phyloP scores from a whole-genome alignment of 352 stramenopile genomes.

The Phytophthora citrophthora region DNA sequence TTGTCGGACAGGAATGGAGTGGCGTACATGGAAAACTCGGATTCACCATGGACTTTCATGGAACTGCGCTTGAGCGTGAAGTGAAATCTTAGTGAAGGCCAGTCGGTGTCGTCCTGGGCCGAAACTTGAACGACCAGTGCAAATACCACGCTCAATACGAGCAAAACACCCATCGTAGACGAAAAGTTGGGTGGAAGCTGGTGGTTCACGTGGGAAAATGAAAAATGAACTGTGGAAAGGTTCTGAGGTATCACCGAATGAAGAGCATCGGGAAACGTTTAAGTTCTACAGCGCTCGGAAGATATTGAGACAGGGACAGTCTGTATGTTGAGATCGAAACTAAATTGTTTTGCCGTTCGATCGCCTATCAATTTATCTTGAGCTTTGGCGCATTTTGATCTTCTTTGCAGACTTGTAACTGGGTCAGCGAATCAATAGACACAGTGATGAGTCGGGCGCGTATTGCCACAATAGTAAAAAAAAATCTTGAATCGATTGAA shows the following conservation, averaged over 20 bases:
- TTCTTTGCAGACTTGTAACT: not conserved
- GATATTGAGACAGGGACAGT: no score
- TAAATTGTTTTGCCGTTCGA: slow-evolving; percentile 3
- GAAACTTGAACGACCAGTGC: not conserved
- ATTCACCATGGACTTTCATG: slow-evolving; percentile 37
- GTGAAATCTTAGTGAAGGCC: slow-evolving; percentile 32
- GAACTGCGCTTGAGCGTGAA: slow-evolving; percentile 41
- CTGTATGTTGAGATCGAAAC: not conserved
- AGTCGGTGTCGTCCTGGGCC: not conserved
- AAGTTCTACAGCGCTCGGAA: no score
- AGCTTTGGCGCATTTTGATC: slow-evolving; percentile 5
- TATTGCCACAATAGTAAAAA: slow-evolving; percentile 23
- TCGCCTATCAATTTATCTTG: slow-evolving; percentile 2
- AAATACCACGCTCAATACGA: not conserved
- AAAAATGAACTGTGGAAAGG: not conserved
- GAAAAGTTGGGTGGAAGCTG: not conserved
- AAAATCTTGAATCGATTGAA: slow-evolving; percentile 12
- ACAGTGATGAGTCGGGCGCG: not conserved
- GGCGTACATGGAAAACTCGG: slow-evolving; percentile 37
- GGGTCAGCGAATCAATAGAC: not conserved
- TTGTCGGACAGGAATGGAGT: slow-evolving; percentile 21
- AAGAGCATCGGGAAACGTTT: not conserved
- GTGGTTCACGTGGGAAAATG: not conserved
- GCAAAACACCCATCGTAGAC: not conserved
- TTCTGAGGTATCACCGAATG: not conserved